These are phyloP conservation scores for Pestalotiopsis sp. DNA, from an alignment of 2,329 filamentous ascomycete species.

Conservation along the genomic window DNA sequence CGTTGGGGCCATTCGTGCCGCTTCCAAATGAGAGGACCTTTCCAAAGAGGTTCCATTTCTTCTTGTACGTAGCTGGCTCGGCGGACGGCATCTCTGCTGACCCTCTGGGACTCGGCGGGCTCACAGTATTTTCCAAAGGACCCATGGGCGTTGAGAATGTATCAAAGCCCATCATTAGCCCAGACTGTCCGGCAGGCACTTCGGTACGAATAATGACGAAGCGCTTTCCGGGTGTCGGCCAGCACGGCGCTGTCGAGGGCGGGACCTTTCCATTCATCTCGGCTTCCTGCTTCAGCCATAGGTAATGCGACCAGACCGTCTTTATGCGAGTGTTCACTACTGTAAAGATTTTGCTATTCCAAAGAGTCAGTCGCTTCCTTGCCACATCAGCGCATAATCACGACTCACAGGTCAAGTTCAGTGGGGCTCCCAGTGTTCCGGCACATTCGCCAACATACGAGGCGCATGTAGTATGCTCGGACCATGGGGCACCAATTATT, in stretches of 20 bases:
- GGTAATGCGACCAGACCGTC: constrained; percentile 77
- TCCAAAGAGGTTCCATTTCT: constrained; percentile 67
- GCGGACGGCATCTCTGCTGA: background rate
- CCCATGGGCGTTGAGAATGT: constrained; percentile 34
- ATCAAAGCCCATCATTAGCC: constrained; percentile 54
- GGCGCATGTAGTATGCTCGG: constrained; percentile 86
- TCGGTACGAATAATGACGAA: constrained; percentile 91
- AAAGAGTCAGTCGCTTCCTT: constrained; percentile 24
- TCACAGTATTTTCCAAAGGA: background rate
- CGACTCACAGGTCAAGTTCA: constrained; percentile 67
- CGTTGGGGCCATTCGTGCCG: constrained; percentile 40
- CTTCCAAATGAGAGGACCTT: constrained; percentile 58
- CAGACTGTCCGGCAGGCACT: constrained; percentile 47
- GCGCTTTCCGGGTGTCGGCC: constrained; percentile 80
- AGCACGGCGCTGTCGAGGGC: constrained; percentile 79
- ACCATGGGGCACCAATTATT: constrained; percentile 98
- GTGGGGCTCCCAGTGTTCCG: constrained; percentile 70
- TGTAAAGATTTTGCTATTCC: constrained; percentile 66
- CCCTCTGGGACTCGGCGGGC: constrained; percentile 2
- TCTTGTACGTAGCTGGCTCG: constrained; percentile 43
- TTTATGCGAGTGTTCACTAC: constrained; percentile 69
- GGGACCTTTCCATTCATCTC: constrained; percentile 55
- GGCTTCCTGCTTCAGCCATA: constrained; percentile 71
- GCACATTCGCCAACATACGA: constrained; percentile 87
- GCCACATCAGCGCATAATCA: background rate